These are phyloP conservation scores for Lactifluus volemus DNA, from an alignment of 768 basidiomycete genomes.

Conservation along the genomic window DNA sequence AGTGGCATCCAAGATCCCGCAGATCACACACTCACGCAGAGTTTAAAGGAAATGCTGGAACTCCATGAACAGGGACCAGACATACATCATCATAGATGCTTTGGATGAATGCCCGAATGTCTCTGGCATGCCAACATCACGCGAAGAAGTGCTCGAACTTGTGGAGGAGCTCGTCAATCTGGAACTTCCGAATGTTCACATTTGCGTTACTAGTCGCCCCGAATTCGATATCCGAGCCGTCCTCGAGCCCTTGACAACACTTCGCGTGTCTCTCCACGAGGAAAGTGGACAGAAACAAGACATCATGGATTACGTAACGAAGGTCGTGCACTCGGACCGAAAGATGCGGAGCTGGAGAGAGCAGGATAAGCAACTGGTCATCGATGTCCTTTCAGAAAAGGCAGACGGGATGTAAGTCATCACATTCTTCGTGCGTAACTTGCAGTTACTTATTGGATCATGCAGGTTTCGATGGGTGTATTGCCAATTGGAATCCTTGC, in stretches of 20 bases:
- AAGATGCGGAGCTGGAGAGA: too few species aligned
- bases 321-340: too few species aligned
- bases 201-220: not conserved
- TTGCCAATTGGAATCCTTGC: not conserved
- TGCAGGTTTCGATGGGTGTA: constrained; percentile 1
- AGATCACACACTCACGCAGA: not conserved
- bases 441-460: not conserved
- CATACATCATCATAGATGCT: not conserved
- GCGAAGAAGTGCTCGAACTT: not conserved
- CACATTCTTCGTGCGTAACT: too few species aligned
- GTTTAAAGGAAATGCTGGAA: not conserved
- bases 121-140: not conserved
- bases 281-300: too few species aligned
- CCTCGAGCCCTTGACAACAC: not conserved
- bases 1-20: not conserved
- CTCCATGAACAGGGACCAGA: not conserved
- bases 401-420: constrained; percentile 2
- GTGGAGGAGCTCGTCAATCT: not conserved
- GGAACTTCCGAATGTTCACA: not conserved
- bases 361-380: too few species aligned
- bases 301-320: too few species aligned
- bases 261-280: not conserved
- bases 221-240: not conserved
- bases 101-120: constrained; percentile 5
- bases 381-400: not conserved